A percentile compares a stretch with the other conserved stretches of the same genome.
Evolutionary conservation across 176 grass and related monocot species (phyloP).

Genomic region (Puya raimondii): DNA sequence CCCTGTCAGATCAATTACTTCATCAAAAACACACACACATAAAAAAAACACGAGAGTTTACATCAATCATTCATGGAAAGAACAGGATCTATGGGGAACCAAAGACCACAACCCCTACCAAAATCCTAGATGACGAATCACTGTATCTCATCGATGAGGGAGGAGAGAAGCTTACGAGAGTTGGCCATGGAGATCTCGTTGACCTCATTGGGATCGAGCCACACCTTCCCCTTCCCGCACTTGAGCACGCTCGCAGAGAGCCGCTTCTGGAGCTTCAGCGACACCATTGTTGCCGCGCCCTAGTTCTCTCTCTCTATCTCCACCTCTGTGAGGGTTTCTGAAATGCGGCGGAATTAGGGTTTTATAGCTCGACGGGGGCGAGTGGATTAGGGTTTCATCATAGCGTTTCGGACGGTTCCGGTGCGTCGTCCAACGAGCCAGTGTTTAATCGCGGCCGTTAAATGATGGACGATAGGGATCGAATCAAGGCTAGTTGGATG

Average conservation of each 20-base stretch:
- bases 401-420: no score
- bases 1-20: no score
- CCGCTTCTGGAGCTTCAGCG: slow-evolving; percentile 62
- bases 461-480: no score
- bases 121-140: neutral
- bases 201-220: slow-evolving; percentile 68
- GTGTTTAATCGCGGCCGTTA: no score
- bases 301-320: slow-evolving; percentile 5
- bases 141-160: neutral
- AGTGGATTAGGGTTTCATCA: slow-evolving; percentile 33
- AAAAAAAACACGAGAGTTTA: no score
- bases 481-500: no score
- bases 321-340: slow-evolving; percentile 15
- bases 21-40: no score
- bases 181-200: slow-evolving; percentile 76
- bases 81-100: no score
- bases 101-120: neutral
- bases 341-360: neutral
- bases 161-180: slow-evolving; percentile 25
- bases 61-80: no score
- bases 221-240: slow-evolving; percentile 65
- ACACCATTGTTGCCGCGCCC: slow-evolving; percentile 30
- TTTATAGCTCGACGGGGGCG: slow-evolving; percentile 13
- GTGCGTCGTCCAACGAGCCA: no score
- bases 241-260: slow-evolving; percentile 54